Percentiles rank a stretch among this genome's conserved stretches.
phyloP scores from a whole-genome alignment of 352 stramenopile species.

The Globisporangium canariense region DNA sequence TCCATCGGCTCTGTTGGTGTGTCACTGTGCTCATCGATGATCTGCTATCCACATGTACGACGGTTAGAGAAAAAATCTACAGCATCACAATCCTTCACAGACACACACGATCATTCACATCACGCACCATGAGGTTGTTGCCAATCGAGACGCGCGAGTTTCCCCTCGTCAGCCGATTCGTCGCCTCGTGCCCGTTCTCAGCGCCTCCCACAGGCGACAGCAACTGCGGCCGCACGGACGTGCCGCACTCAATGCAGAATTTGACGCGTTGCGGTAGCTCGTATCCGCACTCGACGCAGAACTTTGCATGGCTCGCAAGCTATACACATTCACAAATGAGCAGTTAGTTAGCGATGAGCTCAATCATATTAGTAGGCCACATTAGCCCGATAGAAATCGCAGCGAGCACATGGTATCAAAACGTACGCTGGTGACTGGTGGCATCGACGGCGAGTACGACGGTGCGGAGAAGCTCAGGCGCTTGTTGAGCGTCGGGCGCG shows the following conservation, averaged over 20 bases:
- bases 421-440: conserved; percentile 51
- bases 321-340: conserved; percentile 20
- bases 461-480: conserved; percentile 59
- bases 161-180: conserved; percentile 32
- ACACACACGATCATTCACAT: not conserved
- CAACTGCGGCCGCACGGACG: conserved; percentile 50
- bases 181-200: conserved; percentile 18
- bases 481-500: conserved; percentile 44
- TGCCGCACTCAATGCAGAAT: conserved; percentile 86
- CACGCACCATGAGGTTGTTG: conserved; percentile 44
- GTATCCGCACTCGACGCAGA: conserved; percentile 84
- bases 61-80: not conserved
- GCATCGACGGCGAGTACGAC: conserved; percentile 30
- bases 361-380: not conserved
- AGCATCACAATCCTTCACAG: not conserved
- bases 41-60: conserved; percentile 17
- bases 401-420: not conserved
- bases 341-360: conserved; percentile 10
- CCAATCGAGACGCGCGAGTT: conserved; percentile 42
- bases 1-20: conserved; percentile 52
- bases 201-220: conserved; percentile 40
- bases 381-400: not conserved
- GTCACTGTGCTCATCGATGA: conserved; percentile 73
- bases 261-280: conserved; percentile 75
- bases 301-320: conserved; percentile 67